A percentile compares a stretch with the other conserved stretches of the same genome.
phyloP scores from a whole-genome alignment of 495 filamentous ascomycete genomes.

The Penicillium bialowiezense region DNA sequence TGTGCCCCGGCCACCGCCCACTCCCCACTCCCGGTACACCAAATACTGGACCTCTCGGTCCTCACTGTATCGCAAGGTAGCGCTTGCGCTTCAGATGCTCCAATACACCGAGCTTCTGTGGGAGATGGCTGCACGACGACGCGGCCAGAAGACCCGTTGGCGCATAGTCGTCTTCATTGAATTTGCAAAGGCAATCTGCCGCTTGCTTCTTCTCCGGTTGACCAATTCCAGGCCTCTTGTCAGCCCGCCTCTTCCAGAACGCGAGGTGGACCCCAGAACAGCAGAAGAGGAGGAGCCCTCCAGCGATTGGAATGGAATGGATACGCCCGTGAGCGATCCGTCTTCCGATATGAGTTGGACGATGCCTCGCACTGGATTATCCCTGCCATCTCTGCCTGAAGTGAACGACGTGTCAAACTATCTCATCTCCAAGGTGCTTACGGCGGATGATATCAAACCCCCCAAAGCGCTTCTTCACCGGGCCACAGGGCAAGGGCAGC shows the following conservation, averaged over 20 bases:
- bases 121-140: slow-evolving; percentile 83
- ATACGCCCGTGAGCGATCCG: slow-evolving; percentile 45
- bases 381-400: slow-evolving; percentile 75
- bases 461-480: slow-evolving; percentile 76
- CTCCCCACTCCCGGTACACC: slow-evolving; percentile 85
- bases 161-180: slow-evolving; percentile 86
- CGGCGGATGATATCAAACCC: slow-evolving; percentile 93
- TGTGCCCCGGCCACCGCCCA: slow-evolving; percentile 50
- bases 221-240: slow-evolving; percentile 84
- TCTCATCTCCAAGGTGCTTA: slow-evolving; percentile 86
- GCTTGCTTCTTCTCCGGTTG: slow-evolving; percentile 75
- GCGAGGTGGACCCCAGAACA: slow-evolving; percentile 65
- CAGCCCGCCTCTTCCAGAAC: slow-evolving; percentile 79
- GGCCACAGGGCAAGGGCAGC: slow-evolving; percentile 63
- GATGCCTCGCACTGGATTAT: slow-evolving; percentile 92
- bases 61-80: slow-evolving; percentile 70
- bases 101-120: slow-evolving; percentile 88
- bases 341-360: slow-evolving; percentile 62
- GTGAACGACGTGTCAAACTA: slow-evolving; percentile 78
- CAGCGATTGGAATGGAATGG: slow-evolving; percentile 45
- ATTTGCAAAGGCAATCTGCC: slow-evolving; percentile 80
- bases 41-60: slow-evolving; percentile 80
- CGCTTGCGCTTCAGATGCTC: slow-evolving; percentile 79
- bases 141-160: slow-evolving; percentile 82
- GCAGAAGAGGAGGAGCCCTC: slow-evolving; percentile 54